A percentile compares a stretch with the other conserved stretches of the same genome.
These are phyloP conservation scores for Malania oleifera DNA, from an alignment of 164 flowering plant genomes.

Conservation along the genomic window DNA sequence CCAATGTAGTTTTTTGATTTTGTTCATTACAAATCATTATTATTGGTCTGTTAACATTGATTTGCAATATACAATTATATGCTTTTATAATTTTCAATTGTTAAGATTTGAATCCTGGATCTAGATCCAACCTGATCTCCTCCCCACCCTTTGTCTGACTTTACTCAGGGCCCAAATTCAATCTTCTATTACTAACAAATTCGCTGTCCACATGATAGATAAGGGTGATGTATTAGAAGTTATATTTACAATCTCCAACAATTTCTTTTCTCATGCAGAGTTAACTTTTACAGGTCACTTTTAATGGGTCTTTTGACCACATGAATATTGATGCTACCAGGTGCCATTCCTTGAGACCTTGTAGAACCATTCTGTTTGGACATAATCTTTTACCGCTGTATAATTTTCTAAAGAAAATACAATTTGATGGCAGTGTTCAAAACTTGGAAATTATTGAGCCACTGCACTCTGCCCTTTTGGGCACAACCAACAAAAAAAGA, in stretches of 20 bases:
- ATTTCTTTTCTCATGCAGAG: conserved; percentile 5
- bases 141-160: too few species aligned
- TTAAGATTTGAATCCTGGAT: too few species aligned
- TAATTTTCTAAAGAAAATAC: too few species aligned
- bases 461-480: conserved; percentile 65
- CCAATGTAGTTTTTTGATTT: too few species aligned
- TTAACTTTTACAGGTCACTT: conserved; percentile 67
- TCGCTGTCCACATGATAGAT: too few species aligned
- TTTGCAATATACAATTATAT: too few species aligned
- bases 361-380: neutral
- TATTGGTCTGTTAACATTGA: too few species aligned
- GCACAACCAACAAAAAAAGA: conserved; percentile 77
- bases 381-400: neutral
- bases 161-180: too few species aligned
- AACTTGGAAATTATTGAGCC: conserved; percentile 97
- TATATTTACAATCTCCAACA: neutral
- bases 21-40: too few species aligned
- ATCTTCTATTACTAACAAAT: too few species aligned
- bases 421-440: conserved; percentile 58
- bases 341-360: conserved; percentile 27
- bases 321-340: conserved; percentile 97
- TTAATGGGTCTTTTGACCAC: conserved; percentile 97
- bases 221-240: neutral
- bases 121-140: too few species aligned
- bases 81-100: too few species aligned